Evolutionary conservation across 495 filamentous ascomycete species (phyloP).

Genomic region (Penicillium steckii): DNA sequence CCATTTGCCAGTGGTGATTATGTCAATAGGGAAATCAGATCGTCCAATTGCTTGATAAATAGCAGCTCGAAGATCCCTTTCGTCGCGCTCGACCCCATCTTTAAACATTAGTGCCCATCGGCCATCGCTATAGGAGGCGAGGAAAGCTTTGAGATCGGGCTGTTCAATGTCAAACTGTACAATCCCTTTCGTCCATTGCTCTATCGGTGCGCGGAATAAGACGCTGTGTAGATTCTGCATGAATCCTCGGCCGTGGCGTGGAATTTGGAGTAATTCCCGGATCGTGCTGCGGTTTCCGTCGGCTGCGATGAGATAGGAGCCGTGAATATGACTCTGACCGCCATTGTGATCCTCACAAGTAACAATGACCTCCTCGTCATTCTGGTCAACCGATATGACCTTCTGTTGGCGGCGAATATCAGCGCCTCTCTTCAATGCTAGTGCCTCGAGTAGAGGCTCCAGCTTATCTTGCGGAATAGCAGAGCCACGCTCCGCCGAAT

Average conservation of each 20-base stretch:
- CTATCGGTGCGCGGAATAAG: slow-evolving; percentile 33
- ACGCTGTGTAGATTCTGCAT: slow-evolving; percentile 40
- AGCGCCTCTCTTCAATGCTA: slow-evolving; percentile 26
- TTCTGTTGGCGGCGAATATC: slow-evolving; percentile 26
- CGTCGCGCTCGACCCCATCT: slow-evolving; percentile 26
- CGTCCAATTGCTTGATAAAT: slow-evolving; percentile 22
- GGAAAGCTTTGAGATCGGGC: slow-evolving; percentile 19
- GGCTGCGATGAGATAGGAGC: slow-evolving; percentile 32
- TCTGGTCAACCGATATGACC: slow-evolving; percentile 17
- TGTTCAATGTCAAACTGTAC: slow-evolving; percentile 26
- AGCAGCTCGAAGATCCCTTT: slow-evolving; percentile 5
- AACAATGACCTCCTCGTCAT: slow-evolving; percentile 16
- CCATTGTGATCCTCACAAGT: slow-evolving; percentile 11
- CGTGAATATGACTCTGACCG: slow-evolving; percentile 8
- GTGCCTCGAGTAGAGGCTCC: slow-evolving; percentile 23
- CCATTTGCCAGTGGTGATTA: slow-evolving; percentile 30
- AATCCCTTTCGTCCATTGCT: slow-evolving; percentile 19
- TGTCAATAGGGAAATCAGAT: slow-evolving; percentile 21
- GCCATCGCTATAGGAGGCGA: slow-evolving; percentile 27
- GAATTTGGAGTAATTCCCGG: slow-evolving; percentile 27
- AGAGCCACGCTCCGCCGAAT: slow-evolving; percentile 16
- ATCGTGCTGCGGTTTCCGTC: slow-evolving; percentile 32
- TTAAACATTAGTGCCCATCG: slow-evolving; percentile 31
- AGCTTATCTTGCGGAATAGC: slow-evolving; percentile 32
- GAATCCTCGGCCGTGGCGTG: slow-evolving; percentile 27